Evolutionary conservation across 2,329 filamentous ascomycete species (phyloP), one percentile per base, ranked within the genome.

Genomic region (Lasiodiplodia sp.): DNA sequence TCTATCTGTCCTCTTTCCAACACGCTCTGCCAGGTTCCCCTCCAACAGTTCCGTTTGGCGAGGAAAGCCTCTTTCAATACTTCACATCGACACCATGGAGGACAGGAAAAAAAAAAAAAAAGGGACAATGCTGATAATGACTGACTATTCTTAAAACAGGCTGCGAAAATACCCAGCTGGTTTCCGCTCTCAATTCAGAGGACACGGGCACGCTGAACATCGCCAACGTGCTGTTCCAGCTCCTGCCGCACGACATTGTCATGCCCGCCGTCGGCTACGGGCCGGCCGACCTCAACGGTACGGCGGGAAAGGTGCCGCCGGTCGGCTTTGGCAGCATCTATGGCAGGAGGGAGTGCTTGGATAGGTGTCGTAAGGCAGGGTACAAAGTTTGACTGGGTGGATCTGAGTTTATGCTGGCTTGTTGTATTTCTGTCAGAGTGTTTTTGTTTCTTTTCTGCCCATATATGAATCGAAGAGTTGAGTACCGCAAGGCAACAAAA

Each of bases 151-250:
- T 31, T 2, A 14, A 34, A 47, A 25, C 7, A 84, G 83, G 78
- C 53, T 87, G 84, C 73, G 79, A 81, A 23, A 82, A 85, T 49
- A 81, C 83, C 1, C 82, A 83, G 47, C 79, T 87, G 52, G 75
- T 86, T 68, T 84, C 82, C 16, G 82, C 84, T 0, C 80, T 86
- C 53, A 83, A 81, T 71, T 80, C 77, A 34, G 82, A 85, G 44
- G 85, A 87, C 68, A 76, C 81, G 1, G 85, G 84, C n/a, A 86
- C 84, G 1, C 72, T 79, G 16, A 86, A 86, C 69, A 75, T 84
- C 55, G 77, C 82, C 10, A 83, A 85, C 60, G 76, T 75, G 2
- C 74, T 86, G 31, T 83, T 81, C 74, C 6, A 28, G 8, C 72
- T 70, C 10, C 71, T 81, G 37, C 82, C 81, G 0, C 69, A 71